A percentile compares a stretch with the other conserved stretches of the same genome.
These are phyloP conservation scores for Hyphopichia homilentoma DNA, from an alignment of 805 yeast genomes.

Conservation along the genomic window DNA sequence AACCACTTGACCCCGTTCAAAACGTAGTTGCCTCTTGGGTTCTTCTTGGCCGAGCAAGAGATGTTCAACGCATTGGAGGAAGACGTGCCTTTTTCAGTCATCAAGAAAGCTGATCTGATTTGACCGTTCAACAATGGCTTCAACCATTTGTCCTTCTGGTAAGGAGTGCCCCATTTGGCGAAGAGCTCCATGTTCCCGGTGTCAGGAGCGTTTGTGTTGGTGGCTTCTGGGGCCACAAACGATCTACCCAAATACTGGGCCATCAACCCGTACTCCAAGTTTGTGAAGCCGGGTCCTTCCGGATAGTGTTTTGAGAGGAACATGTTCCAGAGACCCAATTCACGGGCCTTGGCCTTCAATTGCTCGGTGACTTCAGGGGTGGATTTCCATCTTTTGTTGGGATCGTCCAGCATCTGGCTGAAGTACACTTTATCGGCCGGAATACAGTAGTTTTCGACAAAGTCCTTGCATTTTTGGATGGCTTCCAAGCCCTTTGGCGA, in stretches of 20 bases:
- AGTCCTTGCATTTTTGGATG: conserved; percentile 40
- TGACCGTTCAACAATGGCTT: conserved; percentile 51
- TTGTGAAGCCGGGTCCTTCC: conserved; percentile 56
- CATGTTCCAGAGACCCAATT: conserved; percentile 58
- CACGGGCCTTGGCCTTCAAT: conserved; percentile 50
- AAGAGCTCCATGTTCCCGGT: conserved; percentile 58
- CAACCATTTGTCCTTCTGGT: conserved; percentile 45
- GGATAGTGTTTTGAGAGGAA: conserved; percentile 46
- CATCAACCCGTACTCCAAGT: conserved; percentile 63
- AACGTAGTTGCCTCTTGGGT: conserved; percentile 42
- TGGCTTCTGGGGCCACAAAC: conserved; percentile 53
- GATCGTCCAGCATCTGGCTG: conserved; percentile 36
- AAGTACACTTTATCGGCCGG: conserved; percentile 52
- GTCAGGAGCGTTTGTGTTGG: conserved; percentile 61
- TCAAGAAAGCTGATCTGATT: conserved; percentile 57
- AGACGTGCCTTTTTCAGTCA: conserved; percentile 61
- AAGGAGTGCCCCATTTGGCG: conserved; percentile 38
- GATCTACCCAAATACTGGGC: conserved; percentile 59
- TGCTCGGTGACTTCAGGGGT: conserved; percentile 47
- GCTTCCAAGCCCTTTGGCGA: conserved; percentile 35
- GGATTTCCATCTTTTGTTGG: conserved; percentile 42
- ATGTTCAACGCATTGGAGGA: conserved; percentile 63
- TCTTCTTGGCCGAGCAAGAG: conserved; percentile 38
- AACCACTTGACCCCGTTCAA: conserved; percentile 66
- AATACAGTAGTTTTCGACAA: conserved; percentile 53